phyloP scores from a whole-genome alignment of 202 grass and related monocot genomes.

The Dendrocalamus latiflorus region DNA sequence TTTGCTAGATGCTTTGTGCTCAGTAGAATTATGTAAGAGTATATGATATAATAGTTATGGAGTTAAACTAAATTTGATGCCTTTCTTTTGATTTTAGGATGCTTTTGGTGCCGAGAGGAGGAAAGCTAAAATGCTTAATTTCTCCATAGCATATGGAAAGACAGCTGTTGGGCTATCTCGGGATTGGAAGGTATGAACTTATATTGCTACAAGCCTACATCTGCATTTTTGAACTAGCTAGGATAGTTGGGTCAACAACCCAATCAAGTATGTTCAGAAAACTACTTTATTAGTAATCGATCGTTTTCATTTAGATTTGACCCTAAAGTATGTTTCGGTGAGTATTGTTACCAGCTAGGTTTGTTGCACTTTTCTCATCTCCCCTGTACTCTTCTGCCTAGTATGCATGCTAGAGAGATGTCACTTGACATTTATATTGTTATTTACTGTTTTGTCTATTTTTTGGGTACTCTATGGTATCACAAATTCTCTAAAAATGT shows the following conservation, averaged over 20 bases:
- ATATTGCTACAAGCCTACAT: constrained; percentile 11
- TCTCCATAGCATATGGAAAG: constrained; percentile 95
- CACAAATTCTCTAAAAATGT: constrained; percentile 1
- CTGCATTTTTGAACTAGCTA: constrained; percentile 14
- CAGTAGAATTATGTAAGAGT: neutral
- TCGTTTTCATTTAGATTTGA: constrained; percentile 10
- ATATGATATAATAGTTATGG: neutral
- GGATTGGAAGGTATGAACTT: constrained; percentile 79
- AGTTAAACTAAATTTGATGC: constrained; percentile 1
- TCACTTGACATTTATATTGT: neutral
- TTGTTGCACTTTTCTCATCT: neutral
- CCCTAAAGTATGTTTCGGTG: neutral
- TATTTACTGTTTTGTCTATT: neutral
- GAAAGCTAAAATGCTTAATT: constrained; percentile 96
- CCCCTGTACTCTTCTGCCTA: neutral
- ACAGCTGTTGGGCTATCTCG: constrained; percentile 65
- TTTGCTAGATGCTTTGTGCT: neutral
- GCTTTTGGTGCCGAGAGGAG: constrained; percentile 84
- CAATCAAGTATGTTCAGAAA: neutral
- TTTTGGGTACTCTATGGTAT: neutral
- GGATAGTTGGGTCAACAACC: neutral
- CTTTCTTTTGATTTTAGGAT: constrained; percentile 50
- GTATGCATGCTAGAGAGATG: neutral
- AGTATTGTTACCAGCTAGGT: neutral
- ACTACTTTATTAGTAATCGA: neutral